These are phyloP conservation scores for Phialemoniopsis sp. DNA, from an alignment of 2,329 filamentous ascomycete species.

Conservation along the genomic window DNA sequence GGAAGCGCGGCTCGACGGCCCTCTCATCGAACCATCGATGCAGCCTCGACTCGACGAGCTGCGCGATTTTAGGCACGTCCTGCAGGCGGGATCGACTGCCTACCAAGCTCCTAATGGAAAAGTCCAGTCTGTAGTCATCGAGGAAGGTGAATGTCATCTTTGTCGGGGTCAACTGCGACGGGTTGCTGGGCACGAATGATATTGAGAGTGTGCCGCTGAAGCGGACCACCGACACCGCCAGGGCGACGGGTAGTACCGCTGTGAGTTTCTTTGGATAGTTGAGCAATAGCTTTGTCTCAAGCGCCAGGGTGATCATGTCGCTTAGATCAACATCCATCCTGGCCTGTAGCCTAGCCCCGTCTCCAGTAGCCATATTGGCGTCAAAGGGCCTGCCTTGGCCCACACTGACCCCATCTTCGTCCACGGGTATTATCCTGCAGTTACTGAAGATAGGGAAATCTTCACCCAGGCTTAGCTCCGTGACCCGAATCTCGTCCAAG, in stretches of 20 bases:
- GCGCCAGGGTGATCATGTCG: constrained; percentile 89
- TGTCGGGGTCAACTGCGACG: constrained; percentile 67
- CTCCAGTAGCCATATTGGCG: constrained; percentile 45
- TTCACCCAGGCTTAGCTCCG: constrained; percentile 89
- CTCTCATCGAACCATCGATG: constrained; percentile 88
- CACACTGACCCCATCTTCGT: constrained; percentile 58
- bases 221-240: constrained; percentile 86
- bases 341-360: constrained; percentile 79
- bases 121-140: constrained; percentile 80
- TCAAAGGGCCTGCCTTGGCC: constrained; percentile 44
- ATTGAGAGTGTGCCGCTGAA: constrained; percentile 95
- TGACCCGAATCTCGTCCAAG: constrained; percentile 88
- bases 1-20: constrained; percentile 80
- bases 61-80: constrained; percentile 84
- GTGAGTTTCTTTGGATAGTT: constrained; percentile 92
- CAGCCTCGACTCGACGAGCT: constrained; percentile 73
- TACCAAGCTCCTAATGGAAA: constrained; percentile 75
- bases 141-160: constrained; percentile 94
- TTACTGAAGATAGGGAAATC: constrained; percentile 99
- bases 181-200: constrained; percentile 80
- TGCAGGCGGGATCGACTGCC: constrained; percentile 76
- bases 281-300: constrained; percentile 89
- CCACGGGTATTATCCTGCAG: constrained; percentile 88
- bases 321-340: constrained; percentile 96
- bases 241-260: constrained; percentile 84